Evolutionary conservation across 352 stramenopile genomes (phyloP).

Genomic region (Blastocystis sp.): DNA sequence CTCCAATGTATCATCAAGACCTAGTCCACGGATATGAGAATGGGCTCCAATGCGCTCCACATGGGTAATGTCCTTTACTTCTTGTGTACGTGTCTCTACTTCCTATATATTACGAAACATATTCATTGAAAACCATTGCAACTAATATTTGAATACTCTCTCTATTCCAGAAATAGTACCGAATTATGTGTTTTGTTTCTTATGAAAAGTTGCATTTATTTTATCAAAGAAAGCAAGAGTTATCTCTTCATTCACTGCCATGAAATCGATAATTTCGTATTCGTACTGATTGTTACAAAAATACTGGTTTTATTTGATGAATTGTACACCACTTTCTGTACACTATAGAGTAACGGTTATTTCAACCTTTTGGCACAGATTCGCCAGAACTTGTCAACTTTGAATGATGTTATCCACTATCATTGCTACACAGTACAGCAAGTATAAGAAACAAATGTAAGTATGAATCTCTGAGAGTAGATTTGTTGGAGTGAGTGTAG

Average conservation of each 20-base stretch:
- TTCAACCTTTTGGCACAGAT: not conserved
- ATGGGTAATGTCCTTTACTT: slow-evolving; percentile 91
- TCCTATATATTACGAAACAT: not conserved
- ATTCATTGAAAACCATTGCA: not conserved
- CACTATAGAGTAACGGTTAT: not conserved
- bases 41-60: slow-evolving; percentile 95
- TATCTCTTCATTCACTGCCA: too few relatives aligned
- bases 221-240: not conserved
- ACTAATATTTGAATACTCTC: not conserved
- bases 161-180: not conserved
- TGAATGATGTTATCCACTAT: too few relatives aligned
- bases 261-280: too few relatives aligned
- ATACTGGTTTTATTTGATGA: too few relatives aligned
- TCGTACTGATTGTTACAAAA: too few relatives aligned
- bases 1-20: slow-evolving; percentile 91
- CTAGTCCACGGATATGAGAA: slow-evolving; percentile 94
- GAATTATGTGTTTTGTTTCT: not conserved
- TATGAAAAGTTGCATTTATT: not conserved
- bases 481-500: too few relatives aligned
- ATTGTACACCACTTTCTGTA: too few relatives aligned
- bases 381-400: not conserved
- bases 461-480: too few relatives aligned
- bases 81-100: slow-evolving; percentile 64
- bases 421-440: too few relatives aligned
- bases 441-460: too few relatives aligned